Evolutionary conservation across 164 flowering plant genomes (phyloP).

Genomic region (Houttuynia cordata): DNA sequence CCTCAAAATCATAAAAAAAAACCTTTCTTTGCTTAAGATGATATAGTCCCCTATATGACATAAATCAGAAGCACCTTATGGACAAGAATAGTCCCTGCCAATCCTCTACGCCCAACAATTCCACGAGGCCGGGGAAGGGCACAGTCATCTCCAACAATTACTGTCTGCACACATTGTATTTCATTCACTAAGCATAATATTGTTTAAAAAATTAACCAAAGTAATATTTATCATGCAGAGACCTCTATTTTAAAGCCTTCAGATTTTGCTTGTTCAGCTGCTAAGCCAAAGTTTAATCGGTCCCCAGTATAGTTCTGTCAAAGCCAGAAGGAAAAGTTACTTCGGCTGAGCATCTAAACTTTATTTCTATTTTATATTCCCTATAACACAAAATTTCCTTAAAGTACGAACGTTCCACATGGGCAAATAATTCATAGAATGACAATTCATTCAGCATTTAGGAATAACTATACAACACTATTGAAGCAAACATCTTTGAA

Average conservation of each 20-base stretch:
- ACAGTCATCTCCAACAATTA: slow-evolving; percentile 97
- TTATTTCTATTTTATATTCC: too few species aligned
- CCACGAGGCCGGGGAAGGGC: slow-evolving; percentile 97
- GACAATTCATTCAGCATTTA: background rate
- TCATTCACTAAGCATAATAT: too few species aligned
- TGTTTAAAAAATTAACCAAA: background rate
- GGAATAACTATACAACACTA: too few species aligned
- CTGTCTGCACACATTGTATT: slow-evolving; percentile 36
- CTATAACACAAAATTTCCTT: background rate
- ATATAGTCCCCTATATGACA: too few species aligned
- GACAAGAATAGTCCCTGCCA: slow-evolving; percentile 92
- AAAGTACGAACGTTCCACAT: background rate
- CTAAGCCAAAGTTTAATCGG: slow-evolving; percentile 93
- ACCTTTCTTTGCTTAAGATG: too few species aligned
- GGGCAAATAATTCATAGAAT: background rate
- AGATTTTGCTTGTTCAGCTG: slow-evolving; percentile 93
- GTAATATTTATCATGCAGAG: background rate
- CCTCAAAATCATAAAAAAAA: too few species aligned
- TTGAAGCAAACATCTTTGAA: background rate
- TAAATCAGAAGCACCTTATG: slow-evolving; percentile 45
- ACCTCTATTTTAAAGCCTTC: slow-evolving; percentile 96
- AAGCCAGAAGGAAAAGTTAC: background rate
- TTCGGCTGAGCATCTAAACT: background rate
- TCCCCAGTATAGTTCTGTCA: slow-evolving; percentile 93
- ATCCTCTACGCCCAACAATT: slow-evolving; percentile 88